Conservation (phyloP, 2,329 filamentous ascomycete genomes). For the Pezicula carpinea region DNA sequence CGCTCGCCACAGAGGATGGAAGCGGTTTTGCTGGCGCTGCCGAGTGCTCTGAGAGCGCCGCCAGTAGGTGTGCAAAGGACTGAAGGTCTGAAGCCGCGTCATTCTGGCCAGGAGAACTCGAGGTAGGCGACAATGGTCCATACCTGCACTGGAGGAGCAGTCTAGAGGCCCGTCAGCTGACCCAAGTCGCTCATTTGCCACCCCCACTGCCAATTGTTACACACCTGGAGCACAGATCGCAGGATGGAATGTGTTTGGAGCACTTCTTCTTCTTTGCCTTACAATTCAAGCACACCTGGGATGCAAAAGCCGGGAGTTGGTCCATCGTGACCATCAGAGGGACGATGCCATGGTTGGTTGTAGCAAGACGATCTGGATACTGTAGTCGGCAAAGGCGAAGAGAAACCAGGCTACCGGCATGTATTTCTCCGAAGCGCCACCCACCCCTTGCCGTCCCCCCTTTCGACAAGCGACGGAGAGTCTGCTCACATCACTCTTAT, state of each 20-base stretch:
- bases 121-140: conserved; percentile 5
- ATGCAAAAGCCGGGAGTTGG: conserved; percentile 1
- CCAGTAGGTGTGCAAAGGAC: conserved; percentile 9
- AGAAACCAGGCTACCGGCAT: too few relatives aligned
- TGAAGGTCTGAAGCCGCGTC: conserved; percentile 8
- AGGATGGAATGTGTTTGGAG: conserved; percentile 15
- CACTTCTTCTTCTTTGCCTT: conserved; percentile 19
- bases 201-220: neutral
- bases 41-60: conserved; percentile 7
- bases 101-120: neutral
- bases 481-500: too few relatives aligned
- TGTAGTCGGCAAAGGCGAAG: too few relatives aligned
- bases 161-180: conserved; percentile 7
- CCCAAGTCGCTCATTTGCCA: neutral
- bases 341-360: too few relatives aligned
- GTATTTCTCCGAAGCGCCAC: too few relatives aligned
- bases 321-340: neutral
- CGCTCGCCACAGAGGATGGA: neutral
- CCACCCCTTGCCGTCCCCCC: too few relatives aligned
- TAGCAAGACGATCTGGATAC: too few relatives aligned
- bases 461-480: too few relatives aligned
- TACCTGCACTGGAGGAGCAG: conserved; percentile 18
- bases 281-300: conserved; percentile 19
- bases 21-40: neutral
- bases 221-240: conserved; percentile 16